These are phyloP conservation scores for Fusarium devonianum DNA, from an alignment of 2,329 filamentous ascomycete species.

Conservation along the genomic window DNA sequence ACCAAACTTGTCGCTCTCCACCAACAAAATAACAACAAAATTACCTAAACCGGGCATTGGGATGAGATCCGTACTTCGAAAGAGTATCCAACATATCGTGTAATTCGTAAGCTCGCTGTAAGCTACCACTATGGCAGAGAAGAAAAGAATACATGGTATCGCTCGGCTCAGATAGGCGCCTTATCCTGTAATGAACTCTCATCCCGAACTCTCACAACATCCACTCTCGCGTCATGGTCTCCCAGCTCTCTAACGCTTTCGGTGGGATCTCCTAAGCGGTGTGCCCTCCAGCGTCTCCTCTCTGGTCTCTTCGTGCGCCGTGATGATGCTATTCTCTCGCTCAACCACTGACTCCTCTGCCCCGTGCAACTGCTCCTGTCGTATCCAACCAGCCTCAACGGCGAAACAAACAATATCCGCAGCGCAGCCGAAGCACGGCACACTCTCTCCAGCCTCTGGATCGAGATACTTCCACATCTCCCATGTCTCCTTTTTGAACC, in stretches of 20 bases:
- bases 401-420: conserved; percentile 65
- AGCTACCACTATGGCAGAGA: conserved; percentile 1
- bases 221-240: background rate
- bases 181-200: conserved; percentile 6
- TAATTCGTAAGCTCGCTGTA: background rate
- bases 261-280: conserved; percentile 38
- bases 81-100: background rate
- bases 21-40: conserved; percentile 9
- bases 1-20: background rate
- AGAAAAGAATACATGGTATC: conserved; percentile 25
- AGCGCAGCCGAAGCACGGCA: conserved; percentile 62
- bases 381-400: conserved; percentile 65
- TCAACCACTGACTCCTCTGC: conserved; percentile 47
- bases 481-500: conserved; percentile 57
- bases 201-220: conserved; percentile 3
- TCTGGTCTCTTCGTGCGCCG: conserved; percentile 39
- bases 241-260: conserved; percentile 20
- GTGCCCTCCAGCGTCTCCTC: conserved; percentile 31
- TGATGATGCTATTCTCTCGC: conserved; percentile 53
- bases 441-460: conserved; percentile 55
- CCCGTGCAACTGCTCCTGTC: conserved; percentile 58
- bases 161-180: conserved; percentile 15
- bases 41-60: conserved; percentile 9
- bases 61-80: background rate
- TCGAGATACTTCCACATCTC: conserved; percentile 64